Conservation (phyloP, 169 alveolate genomes). For the Cryptosporidium ubiquitum region DNA sequence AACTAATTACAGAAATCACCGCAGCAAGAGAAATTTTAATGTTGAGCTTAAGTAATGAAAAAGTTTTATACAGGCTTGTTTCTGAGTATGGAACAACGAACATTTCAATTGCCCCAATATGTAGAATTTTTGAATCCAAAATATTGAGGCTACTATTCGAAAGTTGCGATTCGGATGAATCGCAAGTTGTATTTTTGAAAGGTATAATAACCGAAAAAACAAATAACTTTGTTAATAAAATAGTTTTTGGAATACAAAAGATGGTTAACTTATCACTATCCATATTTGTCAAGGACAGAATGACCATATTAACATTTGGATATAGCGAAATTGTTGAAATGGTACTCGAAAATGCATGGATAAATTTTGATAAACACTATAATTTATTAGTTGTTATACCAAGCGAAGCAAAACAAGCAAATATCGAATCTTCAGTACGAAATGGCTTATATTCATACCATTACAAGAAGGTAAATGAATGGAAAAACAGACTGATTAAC, state of each 20-base stretch:
- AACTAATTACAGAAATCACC: conserved; percentile 26
- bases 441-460: conserved; percentile 28
- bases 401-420: neutral
- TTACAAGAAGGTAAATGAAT: conserved; percentile 13
- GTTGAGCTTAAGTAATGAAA: conserved; percentile 36
- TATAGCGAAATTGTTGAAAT: conserved; percentile 49
- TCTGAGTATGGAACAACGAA: conserved; percentile 39
- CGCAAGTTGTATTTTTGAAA: neutral
- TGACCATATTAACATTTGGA: conserved; percentile 61
- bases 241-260: conserved; percentile 27
- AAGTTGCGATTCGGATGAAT: neutral
- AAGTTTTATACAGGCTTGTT: neutral
- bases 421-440: conserved; percentile 9
- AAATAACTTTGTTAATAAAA: conserved; percentile 12
- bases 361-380: conserved; percentile 40
- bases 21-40: conserved; percentile 47
- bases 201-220: conserved; percentile 2
- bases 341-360: conserved; percentile 38
- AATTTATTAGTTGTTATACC: conserved; percentile 50
- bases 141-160: neutral
- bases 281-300: conserved; percentile 41
- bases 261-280: conserved; percentile 33
- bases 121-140: conserved; percentile 44
- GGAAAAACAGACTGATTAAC: conserved; percentile 2
- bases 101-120: conserved; percentile 50